Evolutionary conservation across 2,329 filamentous ascomycete species (phyloP).

Genomic region (Xylaria multiplex): DNA sequence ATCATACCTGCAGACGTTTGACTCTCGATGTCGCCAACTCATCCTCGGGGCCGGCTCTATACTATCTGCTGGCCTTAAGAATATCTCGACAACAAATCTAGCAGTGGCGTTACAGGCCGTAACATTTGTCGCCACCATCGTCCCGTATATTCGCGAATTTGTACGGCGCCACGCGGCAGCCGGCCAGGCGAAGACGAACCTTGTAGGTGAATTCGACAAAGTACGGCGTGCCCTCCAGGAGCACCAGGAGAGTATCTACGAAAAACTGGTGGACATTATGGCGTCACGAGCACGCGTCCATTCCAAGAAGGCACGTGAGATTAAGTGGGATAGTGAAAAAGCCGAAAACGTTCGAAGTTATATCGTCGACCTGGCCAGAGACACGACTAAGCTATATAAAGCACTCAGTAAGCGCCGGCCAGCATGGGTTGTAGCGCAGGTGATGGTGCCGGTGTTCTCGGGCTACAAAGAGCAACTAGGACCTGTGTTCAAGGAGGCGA

Average conservation of each 20-base stretch:
- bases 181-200: constrained; percentile 58
- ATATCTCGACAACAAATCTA: constrained; percentile 94
- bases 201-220: constrained; percentile 88
- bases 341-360: constrained; percentile 67
- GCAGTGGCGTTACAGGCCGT: constrained; percentile 90
- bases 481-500: constrained; percentile 73
- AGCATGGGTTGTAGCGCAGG: constrained; percentile 78
- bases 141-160: constrained; percentile 91
- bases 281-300: constrained; percentile 71
- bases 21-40: constrained; percentile 87
- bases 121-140: constrained; percentile 83
- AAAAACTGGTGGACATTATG: constrained; percentile 94
- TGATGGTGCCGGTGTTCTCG: constrained; percentile 85
- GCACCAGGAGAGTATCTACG: constrained; percentile 88
- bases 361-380: constrained; percentile 86
- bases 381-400: constrained; percentile 65
- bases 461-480: constrained; percentile 84
- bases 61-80: constrained; percentile 85
- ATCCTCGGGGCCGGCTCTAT: constrained; percentile 95
- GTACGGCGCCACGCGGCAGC: constrained; percentile 74
- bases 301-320: constrained; percentile 68
- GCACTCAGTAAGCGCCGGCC: constrained; percentile 78
- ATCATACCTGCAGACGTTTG: constrained; percentile 90
- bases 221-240: constrained; percentile 84
- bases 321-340: constrained; percentile 73